Percentiles rank a stretch among this genome's conserved stretches.
phyloP scores from a whole-genome alignment of 2,329 filamentous ascomycete genomes.

The Chaetomiaceae sp. region DNA sequence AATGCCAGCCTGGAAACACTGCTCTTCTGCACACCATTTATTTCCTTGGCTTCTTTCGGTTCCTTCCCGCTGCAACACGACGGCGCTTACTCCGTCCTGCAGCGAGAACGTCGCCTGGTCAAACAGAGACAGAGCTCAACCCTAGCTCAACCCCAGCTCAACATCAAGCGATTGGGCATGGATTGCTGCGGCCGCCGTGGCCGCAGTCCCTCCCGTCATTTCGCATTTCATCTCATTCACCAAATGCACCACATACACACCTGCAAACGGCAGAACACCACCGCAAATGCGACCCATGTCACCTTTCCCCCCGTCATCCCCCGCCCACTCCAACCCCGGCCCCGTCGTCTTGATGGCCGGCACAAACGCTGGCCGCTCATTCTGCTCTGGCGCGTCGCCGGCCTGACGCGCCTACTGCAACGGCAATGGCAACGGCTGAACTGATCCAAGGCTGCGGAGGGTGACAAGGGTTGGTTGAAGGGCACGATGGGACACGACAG shows the following conservation, averaged over 20 bases:
- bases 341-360: background rate
- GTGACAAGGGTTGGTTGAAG: too few relatives aligned
- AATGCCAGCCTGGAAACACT: constrained; percentile 1
- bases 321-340: too few relatives aligned
- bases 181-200: constrained; percentile 1
- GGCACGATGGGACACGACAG: too few relatives aligned
- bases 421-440: too few relatives aligned
- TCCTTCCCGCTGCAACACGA: background rate
- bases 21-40: too few relatives aligned
- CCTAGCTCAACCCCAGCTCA: background rate
- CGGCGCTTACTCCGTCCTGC: background rate
- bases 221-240: background rate
- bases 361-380: constrained; percentile 9
- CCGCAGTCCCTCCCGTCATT: constrained; percentile 8
- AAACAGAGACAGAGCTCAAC: too few relatives aligned
- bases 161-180: constrained; percentile 6
- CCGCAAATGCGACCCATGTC: background rate
- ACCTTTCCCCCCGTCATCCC: too few relatives aligned
- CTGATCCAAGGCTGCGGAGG: too few relatives aligned
- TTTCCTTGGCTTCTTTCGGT: too few relatives aligned
- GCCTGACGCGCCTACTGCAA: constrained; percentile 6
- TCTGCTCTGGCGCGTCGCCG: constrained; percentile 1
- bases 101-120: too few relatives aligned
- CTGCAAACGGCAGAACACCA: too few relatives aligned
- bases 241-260: background rate